A percentile compares a stretch with the other conserved stretches of the same genome.
Conservation (phyloP, 1,284 basidiomycete genomes). For the Wolfiporia cocos region DNA sequence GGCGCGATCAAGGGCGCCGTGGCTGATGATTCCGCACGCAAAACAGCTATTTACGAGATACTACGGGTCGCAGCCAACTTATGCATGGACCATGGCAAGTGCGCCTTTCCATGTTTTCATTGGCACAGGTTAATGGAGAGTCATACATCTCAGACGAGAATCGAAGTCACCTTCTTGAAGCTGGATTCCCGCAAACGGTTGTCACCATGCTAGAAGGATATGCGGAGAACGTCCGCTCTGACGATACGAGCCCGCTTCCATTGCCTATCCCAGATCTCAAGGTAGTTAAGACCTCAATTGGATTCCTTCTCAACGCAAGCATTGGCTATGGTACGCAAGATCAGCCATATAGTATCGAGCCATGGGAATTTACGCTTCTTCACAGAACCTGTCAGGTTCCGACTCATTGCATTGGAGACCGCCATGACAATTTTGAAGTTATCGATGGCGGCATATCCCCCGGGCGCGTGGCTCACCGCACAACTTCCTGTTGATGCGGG, state of each 20-base stretch:
- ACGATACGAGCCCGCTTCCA: conserved; percentile 36
- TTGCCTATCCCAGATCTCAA: conserved; percentile 59
- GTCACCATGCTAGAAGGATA: conserved; percentile 67
- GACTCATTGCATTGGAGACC: conserved; percentile 60
- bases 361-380: neutral
- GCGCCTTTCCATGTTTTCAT: neutral
- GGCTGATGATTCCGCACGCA: conserved; percentile 37
- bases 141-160: conserved; percentile 59
- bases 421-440: conserved; percentile 63
- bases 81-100: conserved; percentile 73
- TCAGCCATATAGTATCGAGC: neutral
- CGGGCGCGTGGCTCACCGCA: conserved; percentile 49
- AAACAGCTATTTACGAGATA: conserved; percentile 54
- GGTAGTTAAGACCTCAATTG: conserved; percentile 72
- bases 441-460: conserved; percentile 63
- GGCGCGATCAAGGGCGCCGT: conserved; percentile 37
- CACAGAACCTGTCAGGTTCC: conserved; percentile 66
- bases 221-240: conserved; percentile 43
- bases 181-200: conserved; percentile 59
- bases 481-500: conserved; percentile 6
- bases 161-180: conserved; percentile 60
- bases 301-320: conserved; percentile 75
- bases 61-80: conserved; percentile 74
- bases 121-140: too few species aligned
- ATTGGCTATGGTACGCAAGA: conserved; percentile 61